phyloP scores from a whole-genome alignment of 2,329 filamentous ascomycete genomes.

The Lasiodiplodia theobromae region DNA sequence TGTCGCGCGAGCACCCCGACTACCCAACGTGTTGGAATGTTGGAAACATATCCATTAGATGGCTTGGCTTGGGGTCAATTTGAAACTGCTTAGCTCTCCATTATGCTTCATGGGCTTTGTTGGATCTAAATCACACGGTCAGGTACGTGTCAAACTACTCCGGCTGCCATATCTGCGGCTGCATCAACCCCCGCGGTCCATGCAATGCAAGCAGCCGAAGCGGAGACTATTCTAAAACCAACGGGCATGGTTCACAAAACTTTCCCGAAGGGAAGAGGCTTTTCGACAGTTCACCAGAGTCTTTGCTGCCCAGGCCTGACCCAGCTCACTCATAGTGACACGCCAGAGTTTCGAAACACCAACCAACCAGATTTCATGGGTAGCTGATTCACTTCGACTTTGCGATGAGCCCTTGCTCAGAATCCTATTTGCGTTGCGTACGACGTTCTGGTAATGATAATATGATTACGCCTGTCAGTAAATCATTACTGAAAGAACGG shows the following conservation, averaged over 20 bases:
- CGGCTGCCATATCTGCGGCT: neutral
- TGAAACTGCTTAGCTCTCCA: neutral
- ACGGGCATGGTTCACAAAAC: neutral
- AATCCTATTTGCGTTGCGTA: neutral
- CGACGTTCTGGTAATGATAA: neutral
- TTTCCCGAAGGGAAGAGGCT: neutral
- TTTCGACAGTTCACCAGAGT: neutral
- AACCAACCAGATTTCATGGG: neutral
- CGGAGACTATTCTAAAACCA: neutral
- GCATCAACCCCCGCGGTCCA: neutral
- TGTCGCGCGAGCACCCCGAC: neutral
- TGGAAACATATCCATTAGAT: neutral
- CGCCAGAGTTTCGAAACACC: neutral
- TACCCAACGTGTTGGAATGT: neutral
- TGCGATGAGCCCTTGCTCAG: neutral
- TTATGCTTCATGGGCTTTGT: neutral
- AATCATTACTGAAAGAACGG: neutral
- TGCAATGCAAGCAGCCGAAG: neutral
- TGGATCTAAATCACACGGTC: neutral
- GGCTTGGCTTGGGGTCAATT: neutral
- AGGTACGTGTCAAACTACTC: too few relatives aligned
- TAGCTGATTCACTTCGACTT: neutral
- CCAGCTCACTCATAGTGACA: neutral
- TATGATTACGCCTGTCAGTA: neutral
- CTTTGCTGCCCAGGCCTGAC: neutral